Evolutionary conservation across 2,329 filamentous ascomycete species (phyloP).

Genomic region (Arthrocladium fulminans): DNA sequence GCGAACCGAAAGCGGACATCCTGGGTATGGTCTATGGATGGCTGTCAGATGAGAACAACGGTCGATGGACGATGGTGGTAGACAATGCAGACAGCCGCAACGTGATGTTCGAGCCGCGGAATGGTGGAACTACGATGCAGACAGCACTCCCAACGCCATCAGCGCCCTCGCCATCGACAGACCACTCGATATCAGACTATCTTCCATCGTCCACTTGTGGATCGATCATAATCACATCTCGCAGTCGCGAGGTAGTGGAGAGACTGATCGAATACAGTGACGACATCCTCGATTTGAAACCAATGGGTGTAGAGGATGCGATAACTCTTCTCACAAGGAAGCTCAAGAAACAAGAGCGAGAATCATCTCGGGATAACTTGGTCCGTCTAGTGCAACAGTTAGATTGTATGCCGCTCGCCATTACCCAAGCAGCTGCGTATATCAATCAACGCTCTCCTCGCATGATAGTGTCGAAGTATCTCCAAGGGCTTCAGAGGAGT

Average conservation of each 20-base stretch:
- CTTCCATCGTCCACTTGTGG: constrained; percentile 20
- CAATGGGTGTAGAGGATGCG: constrained; percentile 16
- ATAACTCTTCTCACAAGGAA: constrained; percentile 18
- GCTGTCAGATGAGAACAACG: constrained; percentile 9
- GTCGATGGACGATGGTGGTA: constrained; percentile 11
- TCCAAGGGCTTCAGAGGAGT: constrained; percentile 17
- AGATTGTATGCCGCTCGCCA: constrained; percentile 26
- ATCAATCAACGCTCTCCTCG: constrained; percentile 18
- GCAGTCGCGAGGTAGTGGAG: constrained; percentile 8
- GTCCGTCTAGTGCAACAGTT: constrained; percentile 26
- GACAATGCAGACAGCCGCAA: constrained; percentile 11
- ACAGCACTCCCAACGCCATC: background rate
- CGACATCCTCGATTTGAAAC: constrained; percentile 11
- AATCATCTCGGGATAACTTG: constrained; percentile 11
- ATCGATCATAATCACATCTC: constrained; percentile 17
- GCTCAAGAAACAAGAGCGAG: constrained; percentile 6
- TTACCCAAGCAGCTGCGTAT: constrained; percentile 25
- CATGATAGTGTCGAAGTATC: constrained; percentile 18
- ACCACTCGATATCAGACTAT: constrained; percentile 11
- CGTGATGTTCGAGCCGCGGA: background rate
- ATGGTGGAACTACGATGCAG: background rate
- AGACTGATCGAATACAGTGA: constrained; percentile 9
- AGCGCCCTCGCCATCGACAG: background rate
- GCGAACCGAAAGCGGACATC: constrained; percentile 6
- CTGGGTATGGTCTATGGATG: constrained; percentile 8